These are phyloP conservation scores for Annona cherimola DNA, from an alignment of 164 flowering plant species.

Conservation along the genomic window DNA sequence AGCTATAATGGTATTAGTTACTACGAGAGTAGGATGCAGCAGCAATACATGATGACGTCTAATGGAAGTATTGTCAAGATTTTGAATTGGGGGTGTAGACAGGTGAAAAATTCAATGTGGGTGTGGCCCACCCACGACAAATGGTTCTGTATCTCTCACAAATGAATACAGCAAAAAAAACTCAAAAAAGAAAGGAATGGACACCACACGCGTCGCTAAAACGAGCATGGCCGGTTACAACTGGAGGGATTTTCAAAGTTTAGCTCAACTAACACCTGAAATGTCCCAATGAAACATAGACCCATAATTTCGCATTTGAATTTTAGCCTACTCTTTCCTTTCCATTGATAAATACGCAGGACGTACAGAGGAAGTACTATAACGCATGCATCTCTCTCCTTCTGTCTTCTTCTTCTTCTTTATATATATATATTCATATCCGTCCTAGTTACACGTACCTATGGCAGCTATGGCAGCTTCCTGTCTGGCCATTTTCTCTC, in stretches of 20 bases:
- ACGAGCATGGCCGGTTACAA: conserved; percentile 28
- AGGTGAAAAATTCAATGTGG: neutral
- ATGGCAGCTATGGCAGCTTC: conserved; percentile 12
- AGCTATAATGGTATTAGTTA: no score
- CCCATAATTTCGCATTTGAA: no score
- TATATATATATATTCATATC: neutral
- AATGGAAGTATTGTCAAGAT: no score
- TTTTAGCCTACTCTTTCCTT: no score
- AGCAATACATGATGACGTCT: no score
- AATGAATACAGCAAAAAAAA: neutral
- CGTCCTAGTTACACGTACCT: neutral
- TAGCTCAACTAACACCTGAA: conserved; percentile 54
- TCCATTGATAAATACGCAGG: no score
- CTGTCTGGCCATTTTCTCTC: neutral
- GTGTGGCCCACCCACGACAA: neutral
- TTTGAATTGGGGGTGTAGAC: neutral
- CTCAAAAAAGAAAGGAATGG: no score
- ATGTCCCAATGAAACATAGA: conserved; percentile 17
- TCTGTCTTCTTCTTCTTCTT: neutral
- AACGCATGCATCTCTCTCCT: neutral
- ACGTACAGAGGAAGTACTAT: neutral
- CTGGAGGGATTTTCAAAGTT: conserved; percentile 36
- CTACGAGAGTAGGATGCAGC: no score
- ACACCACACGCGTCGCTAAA: conserved; percentile 19
- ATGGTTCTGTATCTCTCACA: neutral